Base-by-base conservation (phyloP, 345 rosid genomes). In the Citrus trifoliata region DNA sequence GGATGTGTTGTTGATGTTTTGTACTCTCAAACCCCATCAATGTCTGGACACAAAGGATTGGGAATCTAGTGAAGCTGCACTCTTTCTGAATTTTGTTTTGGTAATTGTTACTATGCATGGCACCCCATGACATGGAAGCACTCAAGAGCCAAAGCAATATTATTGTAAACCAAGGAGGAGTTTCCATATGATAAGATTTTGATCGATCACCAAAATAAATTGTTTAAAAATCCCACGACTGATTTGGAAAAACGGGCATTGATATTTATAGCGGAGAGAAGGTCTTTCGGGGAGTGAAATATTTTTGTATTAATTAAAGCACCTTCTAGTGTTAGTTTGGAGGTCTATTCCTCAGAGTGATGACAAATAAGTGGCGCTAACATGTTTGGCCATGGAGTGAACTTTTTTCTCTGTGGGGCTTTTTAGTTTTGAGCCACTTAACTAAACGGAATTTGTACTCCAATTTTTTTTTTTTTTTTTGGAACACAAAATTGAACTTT, bases 31-130 rank as follows among this genome's bases (percentile, higher is more conserved):
- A 83, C 46, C 76, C 80, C 80, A 76, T 46, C 70, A 90, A 70
- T 14, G 85, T 84, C 75, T 87, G 82, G 75, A 81, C 85, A 82
- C 98, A 94, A 30, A 93, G 95, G 40, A 56, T 42, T n/a, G 93
- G 91, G 79, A 87, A 89, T 75, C 82, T 83, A 4, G 97, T 82
- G 38, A 85, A 79, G 28, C 76, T 82, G 81, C 97, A 94, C 46
- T 88, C 85, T 12, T 76, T 77, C 67, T 65, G 81, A 75, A 86
- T 58, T 3, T 75, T 80, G 13, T 75, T 76, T 80, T 84, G 88
- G 82, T 79, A 69, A 67, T 66, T 35, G 4, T 37, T 9, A 4
- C 69, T 62, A 55, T 32, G 80, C 61, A 24, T 61, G 48, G 74
- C 79, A 38, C 71, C 81, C 40, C 74, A 56, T 58, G 82, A 27